Conservation (phyloP, 2,329 filamentous ascomycete genomes). For the Colletotrichum eremochloae region DNA sequence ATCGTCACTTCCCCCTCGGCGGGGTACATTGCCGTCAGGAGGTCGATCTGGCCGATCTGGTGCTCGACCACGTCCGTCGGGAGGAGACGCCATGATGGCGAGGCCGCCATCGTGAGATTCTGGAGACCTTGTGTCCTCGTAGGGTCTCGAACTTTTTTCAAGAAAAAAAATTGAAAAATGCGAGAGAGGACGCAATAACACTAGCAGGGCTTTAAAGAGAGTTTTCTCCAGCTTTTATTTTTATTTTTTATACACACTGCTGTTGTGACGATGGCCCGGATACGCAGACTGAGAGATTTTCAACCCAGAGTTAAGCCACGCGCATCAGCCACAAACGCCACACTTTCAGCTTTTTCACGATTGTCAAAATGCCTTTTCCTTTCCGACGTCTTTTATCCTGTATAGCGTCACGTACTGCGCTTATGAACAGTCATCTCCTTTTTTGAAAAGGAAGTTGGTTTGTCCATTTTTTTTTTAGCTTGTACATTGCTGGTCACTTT, state of each 20-base stretch:
- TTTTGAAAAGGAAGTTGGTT: background rate
- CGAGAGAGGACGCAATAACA: background rate
- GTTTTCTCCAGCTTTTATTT: background rate
- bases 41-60: constrained; percentile 63
- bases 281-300: constrained; percentile 15
- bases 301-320: constrained; percentile 7
- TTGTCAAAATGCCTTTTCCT: background rate
- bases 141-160: background rate
- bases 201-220: background rate
- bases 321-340: constrained; percentile 18
- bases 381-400: background rate
- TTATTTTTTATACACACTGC: background rate
- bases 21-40: constrained; percentile 67
- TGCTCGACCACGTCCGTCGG: constrained; percentile 60
- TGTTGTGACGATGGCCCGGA: background rate
- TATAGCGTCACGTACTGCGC: background rate
- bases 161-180: no score
- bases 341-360: background rate
- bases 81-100: constrained; percentile 45
- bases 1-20: constrained; percentile 48
- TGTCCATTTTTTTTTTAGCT: no score
- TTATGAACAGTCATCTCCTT: background rate
- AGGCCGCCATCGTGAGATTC: constrained; percentile 14
- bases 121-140: no score
- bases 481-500: background rate